A percentile compares a stretch with the other conserved stretches of the same genome.
These are phyloP conservation scores for Starmera caribaea DNA, from an alignment of 805 yeast species.

Conservation along the genomic window DNA sequence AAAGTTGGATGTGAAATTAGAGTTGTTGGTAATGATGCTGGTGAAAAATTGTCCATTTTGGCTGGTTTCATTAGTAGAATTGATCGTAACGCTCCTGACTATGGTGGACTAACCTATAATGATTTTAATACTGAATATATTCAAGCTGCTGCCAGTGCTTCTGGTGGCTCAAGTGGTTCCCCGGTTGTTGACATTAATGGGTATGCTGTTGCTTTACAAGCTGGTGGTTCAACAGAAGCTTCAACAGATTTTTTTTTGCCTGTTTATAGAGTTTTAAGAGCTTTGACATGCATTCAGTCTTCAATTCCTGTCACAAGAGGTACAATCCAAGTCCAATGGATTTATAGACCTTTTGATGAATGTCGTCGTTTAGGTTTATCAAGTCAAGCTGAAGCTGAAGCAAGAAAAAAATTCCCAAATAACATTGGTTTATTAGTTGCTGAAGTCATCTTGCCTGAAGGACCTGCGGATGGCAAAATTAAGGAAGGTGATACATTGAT, in stretches of 20 bases:
- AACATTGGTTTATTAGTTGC: slow-evolving; percentile 79
- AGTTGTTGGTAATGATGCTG: slow-evolving; percentile 95
- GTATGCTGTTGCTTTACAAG: slow-evolving; percentile 82
- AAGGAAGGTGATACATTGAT: slow-evolving; percentile 83
- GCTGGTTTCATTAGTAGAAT: slow-evolving; percentile 72
- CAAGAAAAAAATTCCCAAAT: slow-evolving; percentile 62
- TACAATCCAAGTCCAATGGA: slow-evolving; percentile 87
- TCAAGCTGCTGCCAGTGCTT: slow-evolving; percentile 93
- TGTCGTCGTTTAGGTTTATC: slow-evolving; percentile 82
- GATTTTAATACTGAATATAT: slow-evolving; percentile 92
- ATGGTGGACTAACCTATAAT: slow-evolving; percentile 79
- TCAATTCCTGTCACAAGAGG: slow-evolving; percentile 66
- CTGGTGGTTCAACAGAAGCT: slow-evolving; percentile 88
- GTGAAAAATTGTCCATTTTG: slow-evolving; percentile 82
- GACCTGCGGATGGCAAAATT: slow-evolving; percentile 67
- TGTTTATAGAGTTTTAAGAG: slow-evolving; percentile 72
- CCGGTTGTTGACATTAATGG: slow-evolving; percentile 93
- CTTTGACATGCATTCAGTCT: slow-evolving; percentile 62
- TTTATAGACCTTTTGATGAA: slow-evolving; percentile 78
- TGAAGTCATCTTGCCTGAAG: slow-evolving; percentile 70
- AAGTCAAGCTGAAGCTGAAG: slow-evolving; percentile 57
- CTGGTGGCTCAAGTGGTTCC: slow-evolving; percentile 94
- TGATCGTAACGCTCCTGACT: slow-evolving; percentile 92
- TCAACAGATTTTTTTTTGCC: slow-evolving; percentile 92
- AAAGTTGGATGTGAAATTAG: slow-evolving; percentile 89